A percentile compares a stretch with the other conserved stretches of the same genome.
Conservation (phyloP, 2,329 filamentous ascomycete genomes). For the Talaromyces sp. region DNA sequence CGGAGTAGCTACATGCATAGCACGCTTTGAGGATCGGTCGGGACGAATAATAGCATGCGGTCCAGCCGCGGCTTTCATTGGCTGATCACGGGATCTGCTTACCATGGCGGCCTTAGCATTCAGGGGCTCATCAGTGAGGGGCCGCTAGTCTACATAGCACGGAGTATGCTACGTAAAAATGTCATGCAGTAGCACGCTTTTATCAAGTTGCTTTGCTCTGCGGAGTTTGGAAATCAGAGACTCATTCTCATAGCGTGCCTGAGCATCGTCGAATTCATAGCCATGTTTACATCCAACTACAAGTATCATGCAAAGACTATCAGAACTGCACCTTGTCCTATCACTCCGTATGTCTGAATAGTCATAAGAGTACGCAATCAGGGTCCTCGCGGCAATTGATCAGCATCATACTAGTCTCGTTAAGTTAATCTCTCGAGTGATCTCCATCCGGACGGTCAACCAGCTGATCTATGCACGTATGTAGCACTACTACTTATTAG, state of each 20-base stretch:
- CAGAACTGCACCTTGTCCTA: not conserved
- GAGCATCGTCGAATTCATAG: no score
- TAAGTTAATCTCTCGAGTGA: not conserved
- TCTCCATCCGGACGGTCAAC: not conserved
- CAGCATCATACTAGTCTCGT: not conserved
- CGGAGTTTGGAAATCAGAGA: not conserved
- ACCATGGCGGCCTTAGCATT: constrained; percentile 12
- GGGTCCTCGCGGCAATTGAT: not conserved
- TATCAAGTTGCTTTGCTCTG: not conserved
- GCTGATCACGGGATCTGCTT: not conserved
- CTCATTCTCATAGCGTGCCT: not conserved
- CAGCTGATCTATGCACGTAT: not conserved
- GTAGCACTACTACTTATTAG: not conserved
- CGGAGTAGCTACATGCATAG: not conserved
- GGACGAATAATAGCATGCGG: not conserved
- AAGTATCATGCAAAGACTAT: not conserved
- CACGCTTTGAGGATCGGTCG: not conserved
- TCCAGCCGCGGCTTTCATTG: not conserved
- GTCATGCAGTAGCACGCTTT: not conserved
- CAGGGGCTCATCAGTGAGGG: constrained; percentile 2
- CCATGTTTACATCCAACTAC: no score
- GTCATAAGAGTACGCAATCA: not conserved
- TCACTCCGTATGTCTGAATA: not conserved
- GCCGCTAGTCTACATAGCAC: not conserved
- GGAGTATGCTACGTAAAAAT: not conserved